Evolutionary conservation across 768 basidiomycete genomes (phyloP).

Genomic region (Hypholoma sublateritium): DNA sequence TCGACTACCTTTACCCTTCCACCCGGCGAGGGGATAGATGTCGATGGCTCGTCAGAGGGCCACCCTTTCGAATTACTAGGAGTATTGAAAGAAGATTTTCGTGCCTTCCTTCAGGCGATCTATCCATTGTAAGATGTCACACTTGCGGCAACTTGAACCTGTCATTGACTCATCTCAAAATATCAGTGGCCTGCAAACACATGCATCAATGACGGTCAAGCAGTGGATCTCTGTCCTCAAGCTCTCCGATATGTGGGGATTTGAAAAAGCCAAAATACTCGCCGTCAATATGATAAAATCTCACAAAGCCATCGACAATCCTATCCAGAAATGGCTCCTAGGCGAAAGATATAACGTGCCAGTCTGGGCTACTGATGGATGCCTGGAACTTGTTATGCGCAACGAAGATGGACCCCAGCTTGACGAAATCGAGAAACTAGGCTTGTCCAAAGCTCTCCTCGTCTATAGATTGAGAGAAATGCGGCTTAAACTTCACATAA

Average conservation of each 20-base stretch:
- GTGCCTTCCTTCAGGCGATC: slow-evolving; percentile 13
- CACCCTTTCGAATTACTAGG: slow-evolving; percentile 18
- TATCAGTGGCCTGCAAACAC: background rate
- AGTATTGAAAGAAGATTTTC: slow-evolving; percentile 12
- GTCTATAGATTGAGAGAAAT: background rate
- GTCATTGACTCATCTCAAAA: background rate
- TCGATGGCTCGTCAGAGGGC: slow-evolving; percentile 11
- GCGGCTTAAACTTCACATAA: background rate
- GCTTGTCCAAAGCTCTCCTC: slow-evolving; percentile 13
- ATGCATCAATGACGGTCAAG: background rate
- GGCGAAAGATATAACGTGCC: slow-evolving; percentile 29
- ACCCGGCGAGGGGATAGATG: background rate
- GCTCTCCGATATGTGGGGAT: slow-evolving; percentile 15
- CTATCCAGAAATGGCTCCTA: slow-evolving; percentile 28
- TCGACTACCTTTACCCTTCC: slow-evolving; percentile 6
- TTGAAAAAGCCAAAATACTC: slow-evolving; percentile 9
- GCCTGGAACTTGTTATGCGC: slow-evolving; percentile 23
- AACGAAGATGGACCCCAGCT: slow-evolving; percentile 17
- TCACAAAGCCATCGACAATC: slow-evolving; percentile 6
- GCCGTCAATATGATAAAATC: slow-evolving; percentile 23
- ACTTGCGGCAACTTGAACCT: background rate
- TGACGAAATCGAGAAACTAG: slow-evolving; percentile 28
- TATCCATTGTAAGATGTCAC: slow-evolving; percentile 15
- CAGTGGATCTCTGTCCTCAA: slow-evolving; percentile 14
- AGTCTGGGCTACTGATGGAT: slow-evolving; percentile 31